These are phyloP conservation scores for Zhuliangozyma blackwelliae DNA, from an alignment of 1,139 yeast genomes.

Conservation along the genomic window DNA sequence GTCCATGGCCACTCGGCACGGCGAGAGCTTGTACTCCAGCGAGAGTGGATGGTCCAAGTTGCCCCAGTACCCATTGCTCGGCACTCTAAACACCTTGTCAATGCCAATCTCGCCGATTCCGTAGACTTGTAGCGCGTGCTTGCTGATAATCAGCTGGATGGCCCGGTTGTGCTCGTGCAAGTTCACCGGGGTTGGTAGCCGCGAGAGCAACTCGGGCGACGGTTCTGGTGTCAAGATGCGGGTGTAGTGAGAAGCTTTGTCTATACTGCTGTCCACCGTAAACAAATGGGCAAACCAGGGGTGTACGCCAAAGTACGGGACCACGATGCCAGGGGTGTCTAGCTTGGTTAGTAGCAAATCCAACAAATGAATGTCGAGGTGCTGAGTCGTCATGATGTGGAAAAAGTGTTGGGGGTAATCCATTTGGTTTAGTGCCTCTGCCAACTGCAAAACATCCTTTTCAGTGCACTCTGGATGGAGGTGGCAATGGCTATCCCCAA, in stretches of 20 bases:
- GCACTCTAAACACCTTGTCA: conserved; percentile 72
- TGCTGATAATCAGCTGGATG: conserved; percentile 19
- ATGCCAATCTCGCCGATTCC: conserved; percentile 89
- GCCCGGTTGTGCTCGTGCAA: conserved; percentile 34
- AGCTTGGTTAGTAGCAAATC: conserved; percentile 24
- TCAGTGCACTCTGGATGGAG: conserved; percentile 13
- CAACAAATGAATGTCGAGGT: conserved; percentile 41
- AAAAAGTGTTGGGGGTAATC: conserved; percentile 9
- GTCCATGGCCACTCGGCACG: conserved; percentile 48
- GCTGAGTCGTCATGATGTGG: conserved; percentile 57
- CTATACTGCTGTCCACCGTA: conserved; percentile 14
- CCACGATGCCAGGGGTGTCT: conserved; percentile 22
- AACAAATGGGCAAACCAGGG: conserved; percentile 85
- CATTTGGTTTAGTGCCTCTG: conserved; percentile 7
- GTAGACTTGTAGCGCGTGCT: conserved; percentile 16
- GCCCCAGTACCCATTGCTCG: conserved; percentile 55
- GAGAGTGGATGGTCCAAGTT: conserved; percentile 15
- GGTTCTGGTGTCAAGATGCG: conserved; percentile 45
- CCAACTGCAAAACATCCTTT: conserved; percentile 9
- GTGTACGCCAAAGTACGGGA: conserved; percentile 78
- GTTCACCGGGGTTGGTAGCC: conserved; percentile 60
- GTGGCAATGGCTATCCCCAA: conserved; percentile 20
- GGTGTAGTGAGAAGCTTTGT: conserved; percentile 51
- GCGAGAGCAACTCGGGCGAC: conserved; percentile 35
- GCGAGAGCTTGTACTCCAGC: conserved; percentile 26